Evolutionary conservation across 345 rosid species (phyloP).

Genomic region (Eucalyptus camaldulensis): DNA sequence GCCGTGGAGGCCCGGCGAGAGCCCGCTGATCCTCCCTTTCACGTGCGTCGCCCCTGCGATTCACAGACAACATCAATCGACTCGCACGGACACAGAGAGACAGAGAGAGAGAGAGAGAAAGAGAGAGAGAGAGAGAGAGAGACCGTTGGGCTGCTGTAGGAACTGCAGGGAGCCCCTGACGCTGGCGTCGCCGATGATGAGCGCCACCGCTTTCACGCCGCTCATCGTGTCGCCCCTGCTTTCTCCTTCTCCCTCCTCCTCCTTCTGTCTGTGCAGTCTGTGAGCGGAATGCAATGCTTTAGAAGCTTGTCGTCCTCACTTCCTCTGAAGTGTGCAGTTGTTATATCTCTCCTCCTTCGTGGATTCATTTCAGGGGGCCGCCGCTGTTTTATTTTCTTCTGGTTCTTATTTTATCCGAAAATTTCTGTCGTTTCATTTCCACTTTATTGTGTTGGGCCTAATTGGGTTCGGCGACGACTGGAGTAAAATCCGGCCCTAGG

Average conservation of each 20-base stretch:
- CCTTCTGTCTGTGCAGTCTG: neutral
- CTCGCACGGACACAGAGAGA: neutral
- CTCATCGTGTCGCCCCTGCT: slow-evolving; percentile 13
- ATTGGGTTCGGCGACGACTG: neutral
- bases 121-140: neutral
- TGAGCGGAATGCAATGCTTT: neutral
- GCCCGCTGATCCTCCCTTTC: slow-evolving; percentile 62
- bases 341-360: neutral
- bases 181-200: slow-evolving; percentile 51
- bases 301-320: neutral
- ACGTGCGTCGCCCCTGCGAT: slow-evolving; percentile 63
- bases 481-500: neutral
- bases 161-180: slow-evolving; percentile 65
- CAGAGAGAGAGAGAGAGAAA: too few relatives aligned
- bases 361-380: neutral
- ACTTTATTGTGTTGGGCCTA: neutral
- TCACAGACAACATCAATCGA: neutral
- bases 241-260: neutral
- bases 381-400: neutral
- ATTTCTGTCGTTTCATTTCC: neutral
- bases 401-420: neutral
- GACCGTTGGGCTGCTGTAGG: slow-evolving; percentile 47
- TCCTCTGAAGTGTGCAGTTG: neutral
- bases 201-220: slow-evolving; percentile 71
- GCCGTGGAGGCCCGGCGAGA: slow-evolving; percentile 77